A percentile compares a stretch with the other conserved stretches of the same genome.
These are phyloP conservation scores for Hypericum androsaemum DNA, from an alignment of 345 rosid species.

Conservation along the genomic window DNA sequence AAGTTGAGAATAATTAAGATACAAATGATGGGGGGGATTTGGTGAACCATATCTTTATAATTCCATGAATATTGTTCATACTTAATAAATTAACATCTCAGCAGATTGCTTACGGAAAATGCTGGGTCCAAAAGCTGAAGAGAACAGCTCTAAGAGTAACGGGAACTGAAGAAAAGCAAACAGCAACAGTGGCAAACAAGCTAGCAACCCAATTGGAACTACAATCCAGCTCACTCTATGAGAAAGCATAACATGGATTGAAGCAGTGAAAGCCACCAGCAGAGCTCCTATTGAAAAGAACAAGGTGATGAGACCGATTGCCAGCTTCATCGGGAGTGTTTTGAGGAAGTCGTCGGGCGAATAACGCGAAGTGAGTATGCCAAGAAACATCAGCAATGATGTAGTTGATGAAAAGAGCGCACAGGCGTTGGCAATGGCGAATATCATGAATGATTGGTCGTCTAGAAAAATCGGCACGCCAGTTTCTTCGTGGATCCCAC, in stretches of 20 bases:
- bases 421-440: background rate
- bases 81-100: too few species aligned
- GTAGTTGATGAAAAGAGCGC: constrained; percentile 4
- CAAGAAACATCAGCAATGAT: constrained; percentile 2
- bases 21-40: too few species aligned
- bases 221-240: background rate
- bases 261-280: constrained; percentile 3
- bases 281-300: constrained; percentile 3
- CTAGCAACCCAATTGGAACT: background rate
- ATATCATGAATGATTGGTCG: background rate
- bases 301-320: background rate
- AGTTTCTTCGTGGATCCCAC: constrained; percentile 2
- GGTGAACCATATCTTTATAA: too few species aligned
- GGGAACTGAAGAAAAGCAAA: constrained; percentile 6
- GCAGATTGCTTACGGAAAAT: background rate
- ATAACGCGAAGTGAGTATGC: constrained; percentile 4
- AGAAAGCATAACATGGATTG: background rate
- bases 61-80: too few species aligned
- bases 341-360: constrained; percentile 3
- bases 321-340: background rate
- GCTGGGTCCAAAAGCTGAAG: background rate
- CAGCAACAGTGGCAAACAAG: constrained; percentile 2
- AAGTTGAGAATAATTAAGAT: too few species aligned
- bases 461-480: background rate
- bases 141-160: background rate